These are phyloP conservation scores for Excoecaria cochinchinensis DNA, from an alignment of 345 rosid genomes.

Conservation along the genomic window DNA sequence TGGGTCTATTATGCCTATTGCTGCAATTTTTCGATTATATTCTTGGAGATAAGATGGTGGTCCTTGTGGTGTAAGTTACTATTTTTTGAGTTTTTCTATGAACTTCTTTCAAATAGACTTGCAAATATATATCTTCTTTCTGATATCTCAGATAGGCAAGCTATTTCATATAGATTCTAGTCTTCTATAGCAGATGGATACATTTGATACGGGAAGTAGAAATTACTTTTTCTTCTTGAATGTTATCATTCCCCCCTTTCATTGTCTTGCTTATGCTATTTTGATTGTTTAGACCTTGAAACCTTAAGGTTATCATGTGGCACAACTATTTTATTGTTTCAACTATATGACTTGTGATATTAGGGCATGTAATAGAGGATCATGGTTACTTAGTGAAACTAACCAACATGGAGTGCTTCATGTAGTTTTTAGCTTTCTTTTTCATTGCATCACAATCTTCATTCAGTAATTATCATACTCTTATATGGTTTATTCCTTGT, in stretches of 20 bases:
- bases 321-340: not conserved
- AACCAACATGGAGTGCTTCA: not conserved
- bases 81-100: not conserved
- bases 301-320: not conserved
- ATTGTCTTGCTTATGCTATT: not conserved
- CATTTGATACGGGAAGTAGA: not conserved
- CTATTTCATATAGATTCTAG: not conserved
- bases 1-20: not conserved
- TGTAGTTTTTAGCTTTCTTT: not conserved
- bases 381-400: not conserved
- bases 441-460: not conserved
- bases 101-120: not conserved
- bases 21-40: not conserved
- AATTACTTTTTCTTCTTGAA: not conserved
- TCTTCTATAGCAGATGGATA: not conserved
- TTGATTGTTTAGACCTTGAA: not conserved
- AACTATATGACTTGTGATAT: not conserved
- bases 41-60: not conserved
- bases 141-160: not conserved
- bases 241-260: not conserved
- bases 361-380: not conserved
- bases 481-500: not conserved
- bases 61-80: slow-evolving; percentile 4
- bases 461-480: not conserved
- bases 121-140: not conserved